phyloP scores from a whole-genome alignment of 306 rosid species.

The Crataegus laevigata region DNA sequence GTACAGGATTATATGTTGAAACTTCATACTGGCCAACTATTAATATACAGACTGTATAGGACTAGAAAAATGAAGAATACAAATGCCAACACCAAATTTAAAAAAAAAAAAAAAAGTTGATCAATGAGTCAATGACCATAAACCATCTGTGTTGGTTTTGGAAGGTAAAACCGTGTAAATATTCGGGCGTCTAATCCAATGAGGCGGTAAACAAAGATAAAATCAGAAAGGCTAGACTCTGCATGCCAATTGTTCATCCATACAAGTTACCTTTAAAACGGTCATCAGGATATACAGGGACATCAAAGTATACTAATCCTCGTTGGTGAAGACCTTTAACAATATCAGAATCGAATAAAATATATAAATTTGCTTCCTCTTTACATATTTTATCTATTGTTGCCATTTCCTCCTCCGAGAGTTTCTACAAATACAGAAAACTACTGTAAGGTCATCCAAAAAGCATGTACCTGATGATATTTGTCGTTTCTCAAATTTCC shows the following conservation, averaged over 20 bases:
- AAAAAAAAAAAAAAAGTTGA: not conserved
- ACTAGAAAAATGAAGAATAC: not conserved
- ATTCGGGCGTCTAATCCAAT: not conserved
- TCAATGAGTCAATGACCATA: not conserved
- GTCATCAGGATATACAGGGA: slow-evolving; percentile 75
- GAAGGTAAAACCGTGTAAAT: not conserved
- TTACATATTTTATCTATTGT: slow-evolving; percentile 78
- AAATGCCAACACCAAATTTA: not conserved
- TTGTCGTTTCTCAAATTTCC: not conserved
- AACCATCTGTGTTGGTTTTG: not conserved
- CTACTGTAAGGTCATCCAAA: slow-evolving; percentile 11
- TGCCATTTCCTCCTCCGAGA: slow-evolving; percentile 78
- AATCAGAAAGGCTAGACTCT: not conserved
- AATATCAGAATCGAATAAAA: slow-evolving; percentile 54
- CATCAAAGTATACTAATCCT: slow-evolving; percentile 80
- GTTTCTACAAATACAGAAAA: slow-evolving; percentile 49
- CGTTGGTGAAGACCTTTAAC: slow-evolving; percentile 57
- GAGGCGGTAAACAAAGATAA: not conserved
- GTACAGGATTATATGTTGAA: not conserved
- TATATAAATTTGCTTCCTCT: slow-evolving; percentile 80
- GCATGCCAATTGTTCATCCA: slow-evolving; percentile 1
- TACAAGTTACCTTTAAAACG: slow-evolving; percentile 63
- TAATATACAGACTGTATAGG: not conserved
- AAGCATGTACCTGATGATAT: not conserved
- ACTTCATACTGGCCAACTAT: not conserved